Evolutionary conservation across 441 rosid genomes (phyloP).

Genomic region (Capsella rubella): DNA sequence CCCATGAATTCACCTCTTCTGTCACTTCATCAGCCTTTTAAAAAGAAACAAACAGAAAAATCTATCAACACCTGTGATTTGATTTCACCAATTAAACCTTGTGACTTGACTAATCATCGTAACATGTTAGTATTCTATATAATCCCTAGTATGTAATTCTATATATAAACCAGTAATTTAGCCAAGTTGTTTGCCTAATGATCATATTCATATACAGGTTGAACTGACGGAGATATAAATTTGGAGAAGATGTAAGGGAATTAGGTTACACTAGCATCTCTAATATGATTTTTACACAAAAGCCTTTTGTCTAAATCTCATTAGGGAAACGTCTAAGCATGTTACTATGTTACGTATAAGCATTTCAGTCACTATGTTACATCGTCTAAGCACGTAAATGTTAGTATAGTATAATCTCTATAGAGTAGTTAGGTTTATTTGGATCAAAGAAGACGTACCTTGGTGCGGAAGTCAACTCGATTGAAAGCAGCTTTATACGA

Average conservation of each 20-base stretch:
- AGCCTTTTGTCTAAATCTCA: not conserved
- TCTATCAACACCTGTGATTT: not conserved
- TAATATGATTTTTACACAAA: not conserved
- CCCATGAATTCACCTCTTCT: slow-evolving; percentile 69
- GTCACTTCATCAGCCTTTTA: slow-evolving; percentile 64
- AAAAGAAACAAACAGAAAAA: not conserved
- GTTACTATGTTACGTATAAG: no score
- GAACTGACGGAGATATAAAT: not conserved
- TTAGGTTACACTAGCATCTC: not conserved
- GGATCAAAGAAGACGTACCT: slow-evolving; percentile 49
- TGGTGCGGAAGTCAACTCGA: slow-evolving; percentile 69
- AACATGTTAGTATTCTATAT: not conserved
- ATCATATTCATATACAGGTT: not conserved
- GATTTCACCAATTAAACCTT: not conserved
- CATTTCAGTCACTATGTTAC: no score
- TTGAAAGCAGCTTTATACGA: slow-evolving; percentile 61
- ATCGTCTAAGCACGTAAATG: not conserved
- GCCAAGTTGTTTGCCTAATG: not conserved
- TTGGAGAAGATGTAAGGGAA: not conserved
- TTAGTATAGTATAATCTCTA: not conserved
- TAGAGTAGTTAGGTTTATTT: not conserved
- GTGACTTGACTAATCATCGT: no score
- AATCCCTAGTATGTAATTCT: not conserved
- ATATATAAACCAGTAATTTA: not conserved
- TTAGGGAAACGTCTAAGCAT: not conserved